Evolutionary conservation across 805 yeast species (phyloP), one percentile per base, ranked within the genome.

Genomic region (Saccharomycopsis malanga): DNA sequence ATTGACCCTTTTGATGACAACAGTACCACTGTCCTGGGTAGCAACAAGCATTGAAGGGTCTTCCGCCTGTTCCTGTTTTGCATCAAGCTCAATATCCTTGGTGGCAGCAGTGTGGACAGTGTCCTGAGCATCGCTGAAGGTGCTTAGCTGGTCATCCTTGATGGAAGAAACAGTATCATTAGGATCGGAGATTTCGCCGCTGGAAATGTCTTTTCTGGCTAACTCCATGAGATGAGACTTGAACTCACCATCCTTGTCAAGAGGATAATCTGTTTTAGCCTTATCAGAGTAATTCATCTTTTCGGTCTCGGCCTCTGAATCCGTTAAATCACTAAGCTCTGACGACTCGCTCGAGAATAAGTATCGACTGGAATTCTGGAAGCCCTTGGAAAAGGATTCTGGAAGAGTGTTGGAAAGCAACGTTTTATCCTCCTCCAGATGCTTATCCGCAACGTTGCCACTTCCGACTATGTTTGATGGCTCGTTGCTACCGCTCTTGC

Each of bases 221-320:
- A 48, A 21, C 34, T 36, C 45, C 39, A 36, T 18, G 15, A 51
- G 25, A 7, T 48, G 52, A 18, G 46, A 39, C 24, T 55, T 50
- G 45, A 57, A 49, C 44, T 57, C 34, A 74, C 74, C 54, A 71
- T 59, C 46, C 62, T 71, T 23, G 71, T 66, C 34, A 5, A 43
- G 18, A 4, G 50, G 42, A 27, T 52, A 73, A 63, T 57, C 67
- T 61, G 6, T 74, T 68, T 37, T 55, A 57, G 17, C 50, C 43
- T 29, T 44, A 52, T 46, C 45, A 49, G 65, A 60, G 53, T 65
- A 59, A 38, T 79, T 91, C 86, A 87, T 78, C 56, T 77, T 82
- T 59, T 88, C 96, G 0, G 97, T 88, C 61, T 88, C 97, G 15
- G 93, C 95, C 63, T 88, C 96, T 14, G 93, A 82, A 55, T 79